Evolutionary conservation across 2,329 filamentous ascomycete genomes (phyloP).

Genomic region (Pseudophaeomoniella oleicola): DNA sequence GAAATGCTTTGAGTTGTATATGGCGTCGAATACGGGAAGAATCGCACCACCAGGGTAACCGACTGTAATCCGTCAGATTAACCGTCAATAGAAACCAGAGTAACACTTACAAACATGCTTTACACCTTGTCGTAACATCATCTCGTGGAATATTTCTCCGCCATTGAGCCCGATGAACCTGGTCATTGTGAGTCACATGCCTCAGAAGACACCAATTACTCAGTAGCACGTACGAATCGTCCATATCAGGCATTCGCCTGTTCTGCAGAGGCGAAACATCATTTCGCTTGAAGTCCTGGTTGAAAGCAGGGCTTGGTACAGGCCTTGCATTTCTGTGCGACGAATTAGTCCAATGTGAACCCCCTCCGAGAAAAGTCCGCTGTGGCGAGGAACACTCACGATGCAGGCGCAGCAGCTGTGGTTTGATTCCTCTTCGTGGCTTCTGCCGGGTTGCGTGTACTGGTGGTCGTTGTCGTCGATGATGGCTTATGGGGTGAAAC

Average conservation of each 20-base stretch:
- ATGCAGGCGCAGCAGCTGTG: conserved; percentile 33
- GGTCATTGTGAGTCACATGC: conserved; percentile 5
- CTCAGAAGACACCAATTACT: background rate
- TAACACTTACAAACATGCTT: conserved; percentile 76
- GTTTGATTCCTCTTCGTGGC: conserved; percentile 28
- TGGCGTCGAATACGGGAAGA: conserved; percentile 94
- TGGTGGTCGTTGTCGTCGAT: conserved; percentile 20
- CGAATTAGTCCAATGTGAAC: too few species aligned
- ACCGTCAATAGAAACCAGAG: conserved; percentile 1
- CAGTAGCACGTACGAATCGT: conserved; percentile 55
- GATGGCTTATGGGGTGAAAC: conserved; percentile 30
- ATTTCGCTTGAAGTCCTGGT: conserved; percentile 42
- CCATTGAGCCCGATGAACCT: conserved; percentile 90
- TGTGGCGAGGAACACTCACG: conserved; percentile 38
- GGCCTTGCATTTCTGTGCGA: conserved; percentile 39
- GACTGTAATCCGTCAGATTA: conserved; percentile 31
- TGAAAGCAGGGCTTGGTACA: conserved; percentile 47
- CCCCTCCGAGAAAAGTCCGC: too few species aligned
- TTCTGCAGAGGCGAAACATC: conserved; percentile 54
- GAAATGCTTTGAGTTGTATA: conserved; percentile 95
- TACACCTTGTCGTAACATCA: conserved; percentile 88
- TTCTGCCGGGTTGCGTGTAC: conserved; percentile 12
- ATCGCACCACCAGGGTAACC: conserved; percentile 93
- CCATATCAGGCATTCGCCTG: conserved; percentile 48
- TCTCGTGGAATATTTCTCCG: conserved; percentile 96